Conservation (phyloP, 805 yeast genomes). For the Kluyveromyces aestuarii region DNA sequence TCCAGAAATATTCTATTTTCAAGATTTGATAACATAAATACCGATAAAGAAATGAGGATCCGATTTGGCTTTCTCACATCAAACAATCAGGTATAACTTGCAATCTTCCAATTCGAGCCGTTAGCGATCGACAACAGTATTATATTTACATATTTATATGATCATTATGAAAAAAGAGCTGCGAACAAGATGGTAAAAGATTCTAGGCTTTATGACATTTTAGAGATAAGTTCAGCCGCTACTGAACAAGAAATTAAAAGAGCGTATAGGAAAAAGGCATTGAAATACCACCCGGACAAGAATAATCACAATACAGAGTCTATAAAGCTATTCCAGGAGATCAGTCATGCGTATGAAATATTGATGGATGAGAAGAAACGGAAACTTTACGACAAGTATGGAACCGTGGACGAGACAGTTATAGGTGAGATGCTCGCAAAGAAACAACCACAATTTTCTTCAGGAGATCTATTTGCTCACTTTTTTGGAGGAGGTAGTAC, state of each 20-base stretch:
- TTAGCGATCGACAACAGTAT: too few relatives aligned
- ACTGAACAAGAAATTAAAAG: constrained; percentile 41
- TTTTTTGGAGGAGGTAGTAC: constrained; percentile 17
- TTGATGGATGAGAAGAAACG: constrained; percentile 40
- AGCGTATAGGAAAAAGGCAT: constrained; percentile 43
- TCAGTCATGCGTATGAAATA: constrained; percentile 60
- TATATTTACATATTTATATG: too few relatives aligned
- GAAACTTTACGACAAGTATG: constrained; percentile 43
- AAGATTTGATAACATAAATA: not conserved
- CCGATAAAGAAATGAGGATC: not conserved
- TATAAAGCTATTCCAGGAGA: constrained; percentile 48
- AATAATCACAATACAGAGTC: constrained; percentile 41
- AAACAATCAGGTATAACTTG: too few relatives aligned
- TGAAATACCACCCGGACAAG: constrained; percentile 59
- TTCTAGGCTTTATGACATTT: constrained; percentile 40
- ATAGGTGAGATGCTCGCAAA: constrained; percentile 5
- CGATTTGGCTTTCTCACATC: too few relatives aligned
- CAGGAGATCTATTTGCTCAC: constrained; percentile 24
- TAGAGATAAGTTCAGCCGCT: constrained; percentile 44
- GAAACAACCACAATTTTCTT: constrained; percentile 6
- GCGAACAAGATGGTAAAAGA: not conserved
- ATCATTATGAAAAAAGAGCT: not conserved
- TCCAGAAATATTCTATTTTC: not conserved
- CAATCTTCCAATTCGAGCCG: too few relatives aligned
- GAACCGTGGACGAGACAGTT: constrained; percentile 24